A percentile compares a stretch with the other conserved stretches of the same genome.
phyloP scores from a whole-genome alignment of 176 grass and related monocot species.

The Zizania latifolia region DNA sequence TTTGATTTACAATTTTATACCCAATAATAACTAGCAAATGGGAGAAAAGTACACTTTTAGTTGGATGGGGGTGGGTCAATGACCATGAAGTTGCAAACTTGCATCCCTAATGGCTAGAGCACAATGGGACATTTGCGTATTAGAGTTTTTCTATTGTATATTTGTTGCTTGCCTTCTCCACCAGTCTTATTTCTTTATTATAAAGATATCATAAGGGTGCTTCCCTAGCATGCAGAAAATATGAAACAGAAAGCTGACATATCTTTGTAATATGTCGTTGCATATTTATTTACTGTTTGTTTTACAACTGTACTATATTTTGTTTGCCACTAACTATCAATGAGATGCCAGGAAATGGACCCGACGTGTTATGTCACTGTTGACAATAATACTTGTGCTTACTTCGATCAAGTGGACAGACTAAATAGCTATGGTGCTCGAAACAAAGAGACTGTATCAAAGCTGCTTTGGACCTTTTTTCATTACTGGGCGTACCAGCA shows the following conservation, averaged over 20 bases:
- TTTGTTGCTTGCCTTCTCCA: background rate
- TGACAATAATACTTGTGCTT: slow-evolving; percentile 58
- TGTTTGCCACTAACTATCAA: slow-evolving; percentile 4
- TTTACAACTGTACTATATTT: background rate
- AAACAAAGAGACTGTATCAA: slow-evolving; percentile 64
- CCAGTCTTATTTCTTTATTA: background rate
- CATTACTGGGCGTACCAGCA: slow-evolving; percentile 95
- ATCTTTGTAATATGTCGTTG: slow-evolving; percentile 2
- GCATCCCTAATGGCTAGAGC: too few species aligned
- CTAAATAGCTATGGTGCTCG: slow-evolving; percentile 56
- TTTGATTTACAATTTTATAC: too few species aligned
- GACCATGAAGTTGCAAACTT: too few species aligned
- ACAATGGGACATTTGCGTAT: background rate
- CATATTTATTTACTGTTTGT: background rate
- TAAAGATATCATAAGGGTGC: background rate
- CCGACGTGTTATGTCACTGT: slow-evolving; percentile 60
- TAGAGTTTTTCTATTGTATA: background rate
- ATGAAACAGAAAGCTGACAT: background rate
- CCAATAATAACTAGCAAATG: too few species aligned
- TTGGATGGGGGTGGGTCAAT: too few species aligned
- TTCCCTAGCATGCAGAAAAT: background rate
- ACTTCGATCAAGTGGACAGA: slow-evolving; percentile 75
- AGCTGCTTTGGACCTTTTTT: slow-evolving; percentile 91
- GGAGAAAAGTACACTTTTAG: too few species aligned
- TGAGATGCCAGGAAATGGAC: slow-evolving; percentile 57